phyloP scores from a whole-genome alignment of 106 monocot species.

The Dendrobium chrysotoxum region DNA sequence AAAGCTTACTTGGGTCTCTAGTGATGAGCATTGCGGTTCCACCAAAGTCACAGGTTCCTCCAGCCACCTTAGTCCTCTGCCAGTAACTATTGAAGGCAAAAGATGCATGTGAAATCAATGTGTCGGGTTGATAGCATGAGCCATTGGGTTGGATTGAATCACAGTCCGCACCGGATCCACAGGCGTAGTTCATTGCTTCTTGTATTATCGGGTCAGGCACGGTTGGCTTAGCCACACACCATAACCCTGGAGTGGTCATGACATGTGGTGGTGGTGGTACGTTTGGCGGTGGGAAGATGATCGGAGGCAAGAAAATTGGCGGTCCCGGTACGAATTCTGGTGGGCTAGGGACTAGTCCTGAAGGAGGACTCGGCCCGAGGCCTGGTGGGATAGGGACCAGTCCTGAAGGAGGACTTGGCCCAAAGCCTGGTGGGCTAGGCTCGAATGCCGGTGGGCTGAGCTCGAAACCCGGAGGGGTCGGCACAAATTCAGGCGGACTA shows the following conservation, averaged over 20 bases:
- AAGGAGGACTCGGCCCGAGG: slow-evolving; percentile 18
- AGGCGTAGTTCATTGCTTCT: slow-evolving; percentile 78
- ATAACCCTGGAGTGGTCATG: slow-evolving; percentile 8
- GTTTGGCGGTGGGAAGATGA: slow-evolving; percentile 45
- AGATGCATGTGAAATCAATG: slow-evolving; percentile 55
- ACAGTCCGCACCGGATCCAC: slow-evolving; percentile 66
- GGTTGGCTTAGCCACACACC: slow-evolving; percentile 76
- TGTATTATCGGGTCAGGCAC: slow-evolving; percentile 68
- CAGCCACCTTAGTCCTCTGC: slow-evolving; percentile 47
- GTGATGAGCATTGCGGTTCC: slow-evolving; percentile 59
- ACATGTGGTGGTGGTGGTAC: slow-evolving; percentile 20
- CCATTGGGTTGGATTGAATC: slow-evolving; percentile 50
- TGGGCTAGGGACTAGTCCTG: slow-evolving; percentile 10
- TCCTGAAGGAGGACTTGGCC: slow-evolving; percentile 16
- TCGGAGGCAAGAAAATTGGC: slow-evolving; percentile 37
- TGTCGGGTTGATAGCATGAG: slow-evolving; percentile 53
- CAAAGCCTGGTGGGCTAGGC: slow-evolving; percentile 26
- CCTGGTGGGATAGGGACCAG: neutral
- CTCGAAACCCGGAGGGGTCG: neutral
- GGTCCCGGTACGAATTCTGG: slow-evolving; percentile 29
- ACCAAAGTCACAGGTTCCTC: slow-evolving; percentile 69
- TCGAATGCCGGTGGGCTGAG: slow-evolving; percentile 13
- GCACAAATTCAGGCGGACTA: neutral
- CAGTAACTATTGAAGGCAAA: slow-evolving; percentile 79
- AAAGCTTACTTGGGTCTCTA: slow-evolving; percentile 50